Conservation (phyloP, 345 rosid species). For the Eucalyptus fibrosa region DNA sequence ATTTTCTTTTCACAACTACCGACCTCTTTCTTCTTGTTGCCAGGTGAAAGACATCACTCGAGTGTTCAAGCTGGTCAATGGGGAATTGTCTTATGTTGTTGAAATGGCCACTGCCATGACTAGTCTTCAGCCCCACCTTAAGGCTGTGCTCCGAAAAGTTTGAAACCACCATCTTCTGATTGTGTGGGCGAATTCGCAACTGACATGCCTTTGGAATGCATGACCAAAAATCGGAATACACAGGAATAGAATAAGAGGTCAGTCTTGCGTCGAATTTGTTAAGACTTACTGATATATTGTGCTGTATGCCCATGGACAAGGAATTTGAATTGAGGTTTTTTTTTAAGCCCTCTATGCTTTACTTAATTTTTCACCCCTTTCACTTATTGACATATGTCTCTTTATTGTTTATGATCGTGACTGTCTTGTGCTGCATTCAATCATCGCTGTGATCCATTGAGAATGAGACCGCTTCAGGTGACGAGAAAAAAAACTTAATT, state of each 20-base stretch:
- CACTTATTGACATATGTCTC: not conserved
- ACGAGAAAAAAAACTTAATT: not conserved
- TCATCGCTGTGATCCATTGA: not conserved
- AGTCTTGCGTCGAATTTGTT: not conserved
- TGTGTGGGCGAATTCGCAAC: not conserved
- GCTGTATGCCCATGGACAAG: not conserved
- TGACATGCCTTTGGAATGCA: not conserved
- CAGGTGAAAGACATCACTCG: conserved; percentile 50
- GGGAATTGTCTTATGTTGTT: conserved; percentile 31
- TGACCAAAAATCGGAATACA: not conserved
- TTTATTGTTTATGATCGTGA: not conserved
- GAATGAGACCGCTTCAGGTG: not conserved
- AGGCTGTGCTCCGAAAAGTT: conserved; percentile 31
- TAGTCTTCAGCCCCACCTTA: conserved; percentile 30
- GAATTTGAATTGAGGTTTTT: not conserved
- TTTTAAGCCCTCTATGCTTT: not conserved
- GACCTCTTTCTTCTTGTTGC: not conserved
- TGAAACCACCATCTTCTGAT: not conserved
- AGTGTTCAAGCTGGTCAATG: conserved; percentile 31
- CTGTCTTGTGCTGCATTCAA: not conserved
- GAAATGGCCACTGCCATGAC: conserved; percentile 33
- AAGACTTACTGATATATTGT: not conserved
- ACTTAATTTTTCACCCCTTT: not conserved
- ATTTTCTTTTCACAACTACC: not conserved
- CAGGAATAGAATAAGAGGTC: not conserved